Percentiles rank a stretch among this genome's conserved stretches.
Evolutionary conservation across 73 alveolate genomes (phyloP).

Genomic region (Blepharisma stoltei): DNA sequence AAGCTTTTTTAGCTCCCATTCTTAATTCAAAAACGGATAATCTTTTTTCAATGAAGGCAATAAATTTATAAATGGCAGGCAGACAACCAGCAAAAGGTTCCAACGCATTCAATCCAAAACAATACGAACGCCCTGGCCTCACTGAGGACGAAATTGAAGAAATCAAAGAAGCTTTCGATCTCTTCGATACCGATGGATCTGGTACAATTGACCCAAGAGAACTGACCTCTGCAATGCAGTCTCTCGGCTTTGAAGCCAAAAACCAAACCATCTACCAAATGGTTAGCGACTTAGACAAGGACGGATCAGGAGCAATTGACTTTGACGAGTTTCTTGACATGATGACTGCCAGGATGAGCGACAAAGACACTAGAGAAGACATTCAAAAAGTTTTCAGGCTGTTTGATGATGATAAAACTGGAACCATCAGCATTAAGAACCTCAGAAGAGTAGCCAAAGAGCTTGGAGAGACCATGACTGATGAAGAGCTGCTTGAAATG

Average conservation of each 20-base stretch:
- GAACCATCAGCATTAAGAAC: conserved; percentile 42
- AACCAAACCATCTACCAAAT: conserved; percentile 45
- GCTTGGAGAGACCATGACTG: conserved; percentile 52
- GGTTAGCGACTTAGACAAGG: conserved; percentile 44
- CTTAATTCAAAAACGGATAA: too few species aligned
- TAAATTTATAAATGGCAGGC: too few species aligned
- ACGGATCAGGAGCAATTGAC: conserved; percentile 41
- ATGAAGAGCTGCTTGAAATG: conserved; percentile 61
- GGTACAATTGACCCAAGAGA: conserved; percentile 44
- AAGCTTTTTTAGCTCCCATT: too few species aligned
- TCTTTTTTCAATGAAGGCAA: too few species aligned
- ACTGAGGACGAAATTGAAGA: conserved; percentile 52
- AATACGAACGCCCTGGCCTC: conserved; percentile 43
- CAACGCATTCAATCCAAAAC: conserved; percentile 44
- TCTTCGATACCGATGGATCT: conserved; percentile 50
- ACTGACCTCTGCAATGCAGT: conserved; percentile 50
- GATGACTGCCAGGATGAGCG: conserved; percentile 43
- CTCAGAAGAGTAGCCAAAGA: conserved; percentile 49
- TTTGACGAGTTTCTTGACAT: conserved; percentile 52
- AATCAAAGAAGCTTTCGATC: conserved; percentile 58
- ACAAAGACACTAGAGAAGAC: conserved; percentile 47
- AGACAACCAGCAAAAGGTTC: conserved; percentile 32
- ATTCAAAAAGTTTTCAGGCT: conserved; percentile 41
- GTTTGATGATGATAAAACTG: conserved; percentile 50
- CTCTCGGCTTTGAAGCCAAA: conserved; percentile 51